Evolutionary conservation across 2,329 filamentous ascomycete genomes (phyloP), one percentile per base, ranked within the genome.

Genomic region (Cryphonectria nitschkei): DNA sequence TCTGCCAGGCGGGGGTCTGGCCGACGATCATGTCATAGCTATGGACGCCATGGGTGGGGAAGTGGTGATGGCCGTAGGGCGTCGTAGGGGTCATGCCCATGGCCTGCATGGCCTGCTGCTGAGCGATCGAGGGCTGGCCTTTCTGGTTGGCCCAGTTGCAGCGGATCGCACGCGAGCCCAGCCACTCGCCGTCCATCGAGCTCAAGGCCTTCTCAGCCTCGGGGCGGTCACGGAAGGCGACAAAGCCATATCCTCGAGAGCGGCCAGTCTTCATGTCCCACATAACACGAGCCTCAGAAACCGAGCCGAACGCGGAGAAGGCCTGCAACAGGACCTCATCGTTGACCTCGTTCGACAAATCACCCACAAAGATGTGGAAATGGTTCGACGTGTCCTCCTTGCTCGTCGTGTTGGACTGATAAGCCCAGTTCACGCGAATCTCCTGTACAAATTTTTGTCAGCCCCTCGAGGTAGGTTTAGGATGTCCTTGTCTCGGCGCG

Each of bases 141-240:
- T 99, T 99, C 80, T 99, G 96, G 85, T 99, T 99, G 73, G 96
- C 96, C 96, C 96, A 99, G 86, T 99, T 99, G 88, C 95, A 98
- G 76, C 96, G 95, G 79, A 99, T 99, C 56, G 96, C 96, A 75
- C 96, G 93, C 77, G 96, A 98, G 68, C 96, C 96, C 67, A 99
- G 91, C 96, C 96, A 99, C 84, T 99, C 96, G 74, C 96, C 96
- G 78, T 99, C 96, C 96, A 99, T 99, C 74, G 94, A 94, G 83
- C 92, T 97, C 78, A 99, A 83, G 1, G 96, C 95, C 83, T 98
- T 97, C 81, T 99, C 96, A 39, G 96, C 96, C 78, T 99, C 96
- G 50, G 89, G 85, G 74, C 95, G 93, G 74, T 99, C 96, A 74
- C 95, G 93, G 88, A 97, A 99, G 65, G 96, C 96, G 76, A 98